Evolutionary conservation across 495 filamentous ascomycete species (phyloP).

Genomic region (Hypoxylon fuscum): DNA sequence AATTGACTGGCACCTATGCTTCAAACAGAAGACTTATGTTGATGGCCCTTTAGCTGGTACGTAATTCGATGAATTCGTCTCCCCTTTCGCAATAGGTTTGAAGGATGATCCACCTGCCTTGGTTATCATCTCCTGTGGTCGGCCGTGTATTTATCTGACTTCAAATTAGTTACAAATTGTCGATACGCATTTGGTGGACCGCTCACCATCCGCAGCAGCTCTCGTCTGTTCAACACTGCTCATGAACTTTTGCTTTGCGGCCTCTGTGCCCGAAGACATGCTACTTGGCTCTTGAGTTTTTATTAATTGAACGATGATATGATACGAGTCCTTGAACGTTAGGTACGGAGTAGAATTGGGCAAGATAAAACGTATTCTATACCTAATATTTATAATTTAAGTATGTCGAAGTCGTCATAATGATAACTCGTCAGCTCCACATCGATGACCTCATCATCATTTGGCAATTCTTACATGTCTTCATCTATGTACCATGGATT

Average conservation of each 20-base stretch:
- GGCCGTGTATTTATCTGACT: conserved; percentile 14
- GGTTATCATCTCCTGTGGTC: conserved; percentile 26
- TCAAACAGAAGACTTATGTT: conserved; percentile 2
- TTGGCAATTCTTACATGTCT: too few species aligned
- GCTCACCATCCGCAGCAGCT: conserved; percentile 21
- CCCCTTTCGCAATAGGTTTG: conserved; percentile 27
- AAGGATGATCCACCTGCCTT: conserved; percentile 35
- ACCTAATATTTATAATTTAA: too few species aligned
- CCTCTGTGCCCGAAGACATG: conserved; percentile 30
- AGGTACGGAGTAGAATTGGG: too few species aligned
- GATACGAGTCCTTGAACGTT: not conserved
- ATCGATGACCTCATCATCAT: conserved; percentile 25
- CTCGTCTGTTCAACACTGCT: conserved; percentile 23
- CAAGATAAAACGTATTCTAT: too few species aligned
- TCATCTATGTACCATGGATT: too few species aligned
- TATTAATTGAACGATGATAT: not conserved
- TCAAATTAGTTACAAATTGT: not conserved
- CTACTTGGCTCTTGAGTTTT: not conserved
- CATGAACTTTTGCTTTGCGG: conserved; percentile 35
- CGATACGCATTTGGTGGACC: not conserved
- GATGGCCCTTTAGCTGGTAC: conserved; percentile 28
- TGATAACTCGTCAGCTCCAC: conserved; percentile 15
- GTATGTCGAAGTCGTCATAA: conserved; percentile 18
- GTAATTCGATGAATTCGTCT: conserved; percentile 27
- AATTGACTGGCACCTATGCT: too few species aligned